A percentile compares a stretch with the other conserved stretches of the same genome.
These are phyloP conservation scores for Amborella trichopoda DNA, from an alignment of 164 flowering plant species.

Conservation along the genomic window DNA sequence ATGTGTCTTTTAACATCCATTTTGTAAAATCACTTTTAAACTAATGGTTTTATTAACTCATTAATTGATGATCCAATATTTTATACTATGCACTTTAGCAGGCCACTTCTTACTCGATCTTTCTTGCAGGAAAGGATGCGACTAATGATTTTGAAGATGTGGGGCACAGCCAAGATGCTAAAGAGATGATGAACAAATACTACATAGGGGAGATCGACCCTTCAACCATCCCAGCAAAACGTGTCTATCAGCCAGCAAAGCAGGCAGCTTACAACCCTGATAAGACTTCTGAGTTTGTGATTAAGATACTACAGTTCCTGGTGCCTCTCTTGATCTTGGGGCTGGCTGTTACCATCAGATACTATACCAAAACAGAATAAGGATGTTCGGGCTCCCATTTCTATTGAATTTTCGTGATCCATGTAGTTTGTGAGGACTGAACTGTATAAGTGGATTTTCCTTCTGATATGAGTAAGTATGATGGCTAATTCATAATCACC, in stretches of 20 bases:
- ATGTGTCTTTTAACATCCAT: no score
- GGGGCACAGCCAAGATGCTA: slow-evolving; percentile 79
- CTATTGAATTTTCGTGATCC: no score
- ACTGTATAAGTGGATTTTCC: no score
- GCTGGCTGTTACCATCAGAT: slow-evolving; percentile 61
- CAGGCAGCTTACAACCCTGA: slow-evolving; percentile 31
- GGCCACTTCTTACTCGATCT: no score
- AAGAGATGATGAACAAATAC: slow-evolving; percentile 67
- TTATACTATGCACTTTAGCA: no score
- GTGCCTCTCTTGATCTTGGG: slow-evolving; percentile 79
- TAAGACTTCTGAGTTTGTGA: slow-evolving; percentile 47
- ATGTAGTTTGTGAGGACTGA: no score
- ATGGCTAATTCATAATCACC: no score
- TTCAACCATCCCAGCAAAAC: slow-evolving; percentile 47
- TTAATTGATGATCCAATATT: no score
- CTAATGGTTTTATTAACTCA: no score
- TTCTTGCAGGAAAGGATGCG: slow-evolving; percentile 78
- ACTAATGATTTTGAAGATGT: slow-evolving; percentile 86
- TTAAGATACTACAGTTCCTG: slow-evolving; percentile 70
- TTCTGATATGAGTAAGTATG: no score
- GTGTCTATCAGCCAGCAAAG: slow-evolving; percentile 27
- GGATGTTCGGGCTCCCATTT: no score
- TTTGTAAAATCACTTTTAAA: no score
- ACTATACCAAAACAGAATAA: slow-evolving; percentile 60
- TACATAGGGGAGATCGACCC: slow-evolving; percentile 69